These are phyloP conservation scores for Breynia disticha DNA, from an alignment of 441 rosid genomes.

Conservation along the genomic window DNA sequence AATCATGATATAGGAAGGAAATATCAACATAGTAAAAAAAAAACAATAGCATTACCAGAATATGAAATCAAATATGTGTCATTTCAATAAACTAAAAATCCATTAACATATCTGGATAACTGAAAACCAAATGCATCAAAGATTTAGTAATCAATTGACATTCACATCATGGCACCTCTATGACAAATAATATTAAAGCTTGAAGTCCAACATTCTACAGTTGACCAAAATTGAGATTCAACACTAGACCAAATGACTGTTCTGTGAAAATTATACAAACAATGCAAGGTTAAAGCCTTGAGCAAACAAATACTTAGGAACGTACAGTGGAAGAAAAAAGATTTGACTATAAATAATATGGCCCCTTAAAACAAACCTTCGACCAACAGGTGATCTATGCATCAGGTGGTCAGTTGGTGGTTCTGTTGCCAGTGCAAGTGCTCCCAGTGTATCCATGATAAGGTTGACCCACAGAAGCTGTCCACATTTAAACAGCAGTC, in stretches of 20 bases:
- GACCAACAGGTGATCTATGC: slow-evolving; percentile 83
- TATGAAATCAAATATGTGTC: not conserved
- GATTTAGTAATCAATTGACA: not conserved
- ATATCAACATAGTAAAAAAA: too few species aligned
- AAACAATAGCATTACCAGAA: not conserved
- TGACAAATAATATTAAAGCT: too few species aligned
- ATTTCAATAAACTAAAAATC: too few species aligned
- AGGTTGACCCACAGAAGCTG: slow-evolving; percentile 97
- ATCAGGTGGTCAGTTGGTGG: slow-evolving; percentile 95
- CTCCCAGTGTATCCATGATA: slow-evolving; percentile 97
- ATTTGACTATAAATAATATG: too few species aligned
- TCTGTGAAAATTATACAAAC: too few species aligned
- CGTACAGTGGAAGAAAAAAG: too few species aligned
- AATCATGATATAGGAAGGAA: too few species aligned
- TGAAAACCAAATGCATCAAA: not conserved
- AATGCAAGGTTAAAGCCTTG: not conserved
- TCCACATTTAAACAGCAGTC: slow-evolving; percentile 4
- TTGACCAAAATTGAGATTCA: too few species aligned
- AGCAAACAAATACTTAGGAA: not conserved
- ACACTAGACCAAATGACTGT: too few species aligned
- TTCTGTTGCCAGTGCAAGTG: slow-evolving; percentile 94
- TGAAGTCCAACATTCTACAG: too few species aligned
- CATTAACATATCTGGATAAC: not conserved
- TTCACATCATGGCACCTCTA: too few species aligned
- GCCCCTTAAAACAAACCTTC: slow-evolving; percentile 45